These are phyloP conservation scores for Trifolium pratense DNA, from an alignment of 306 rosid species.

Conservation along the genomic window DNA sequence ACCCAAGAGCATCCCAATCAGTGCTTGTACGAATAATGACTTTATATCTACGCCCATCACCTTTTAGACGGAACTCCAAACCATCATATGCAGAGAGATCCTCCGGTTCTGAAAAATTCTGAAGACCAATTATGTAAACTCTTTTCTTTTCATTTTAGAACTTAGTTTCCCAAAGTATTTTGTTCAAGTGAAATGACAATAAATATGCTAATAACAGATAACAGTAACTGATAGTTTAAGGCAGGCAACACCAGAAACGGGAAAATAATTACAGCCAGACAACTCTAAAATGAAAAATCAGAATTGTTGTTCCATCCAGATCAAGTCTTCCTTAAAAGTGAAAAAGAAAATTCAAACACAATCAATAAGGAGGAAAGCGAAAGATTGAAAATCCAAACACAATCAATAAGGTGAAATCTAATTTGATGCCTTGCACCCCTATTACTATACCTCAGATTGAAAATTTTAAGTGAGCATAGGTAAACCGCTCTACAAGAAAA, in stretches of 20 bases:
- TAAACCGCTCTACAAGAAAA: too few relatives aligned
- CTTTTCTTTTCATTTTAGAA: conserved; percentile 25
- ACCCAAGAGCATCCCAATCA: conserved; percentile 91
- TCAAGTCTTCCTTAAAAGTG: conserved; percentile 9
- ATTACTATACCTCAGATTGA: too few relatives aligned
- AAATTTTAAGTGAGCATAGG: too few relatives aligned
- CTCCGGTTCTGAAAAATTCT: conserved; percentile 86
- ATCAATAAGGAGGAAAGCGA: too few relatives aligned
- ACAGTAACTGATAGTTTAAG: not conserved
- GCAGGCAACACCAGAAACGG: not conserved
- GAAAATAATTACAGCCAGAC: conserved; percentile 4
- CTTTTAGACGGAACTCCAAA: conserved; percentile 83
- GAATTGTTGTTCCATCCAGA: not conserved
- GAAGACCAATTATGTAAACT: conserved; percentile 42
- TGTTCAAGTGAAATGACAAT: conserved; percentile 15
- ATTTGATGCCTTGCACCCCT: too few relatives aligned
- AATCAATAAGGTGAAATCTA: too few relatives aligned
- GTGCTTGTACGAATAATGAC: conserved; percentile 75
- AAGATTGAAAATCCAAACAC: too few relatives aligned
- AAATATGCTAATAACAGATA: not conserved
- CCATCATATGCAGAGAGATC: conserved; percentile 95
- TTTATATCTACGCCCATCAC: conserved; percentile 90
- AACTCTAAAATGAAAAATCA: conserved; percentile 1
- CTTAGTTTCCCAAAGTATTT: conserved; percentile 14
- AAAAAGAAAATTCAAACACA: conserved; percentile 2